Conservation (phyloP, 1,139 yeast species). For the Kodamaea alishanica region DNA sequence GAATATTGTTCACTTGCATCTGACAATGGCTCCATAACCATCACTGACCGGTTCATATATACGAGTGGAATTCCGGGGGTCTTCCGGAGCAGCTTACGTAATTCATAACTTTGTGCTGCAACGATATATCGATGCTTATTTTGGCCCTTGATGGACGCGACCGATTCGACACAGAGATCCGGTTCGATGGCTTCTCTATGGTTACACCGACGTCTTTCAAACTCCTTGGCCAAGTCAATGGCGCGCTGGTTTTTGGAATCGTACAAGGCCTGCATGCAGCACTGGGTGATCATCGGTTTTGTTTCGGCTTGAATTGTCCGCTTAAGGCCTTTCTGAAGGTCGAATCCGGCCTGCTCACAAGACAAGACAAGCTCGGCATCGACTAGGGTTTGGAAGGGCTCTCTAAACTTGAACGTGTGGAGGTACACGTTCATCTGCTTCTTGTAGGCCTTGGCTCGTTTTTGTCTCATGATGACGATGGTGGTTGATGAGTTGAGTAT, state of each 20-base stretch:
- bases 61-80: slow-evolving; percentile 89
- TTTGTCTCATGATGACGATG: slow-evolving; percentile 71
- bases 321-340: slow-evolving; percentile 70
- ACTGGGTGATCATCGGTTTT: slow-evolving; percentile 95
- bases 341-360: slow-evolving; percentile 64
- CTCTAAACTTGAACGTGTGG: slow-evolving; percentile 86
- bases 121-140: slow-evolving; percentile 89
- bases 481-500: neutral
- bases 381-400: slow-evolving; percentile 85
- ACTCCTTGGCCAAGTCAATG: slow-evolving; percentile 71
- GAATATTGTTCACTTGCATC: slow-evolving; percentile 61
- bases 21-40: slow-evolving; percentile 94
- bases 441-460: slow-evolving; percentile 89
- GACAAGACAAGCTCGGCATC: slow-evolving; percentile 75
- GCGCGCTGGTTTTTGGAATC: slow-evolving; percentile 66
- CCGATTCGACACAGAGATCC: slow-evolving; percentile 68
- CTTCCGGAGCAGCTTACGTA: slow-evolving; percentile 63
- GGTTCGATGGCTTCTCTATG: slow-evolving; percentile 66
- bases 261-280: slow-evolving; percentile 86
- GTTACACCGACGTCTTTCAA: slow-evolving; percentile 73
- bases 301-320: slow-evolving; percentile 82
- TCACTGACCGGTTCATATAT: slow-evolving; percentile 84
- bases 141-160: slow-evolving; percentile 65
- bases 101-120: slow-evolving; percentile 72
- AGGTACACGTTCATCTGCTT: slow-evolving; percentile 85